Evolutionary conservation across 208 protist genomes (phyloP), one percentile per base, ranked within the genome.

Genomic region (Crithidia fasciculata): DNA sequence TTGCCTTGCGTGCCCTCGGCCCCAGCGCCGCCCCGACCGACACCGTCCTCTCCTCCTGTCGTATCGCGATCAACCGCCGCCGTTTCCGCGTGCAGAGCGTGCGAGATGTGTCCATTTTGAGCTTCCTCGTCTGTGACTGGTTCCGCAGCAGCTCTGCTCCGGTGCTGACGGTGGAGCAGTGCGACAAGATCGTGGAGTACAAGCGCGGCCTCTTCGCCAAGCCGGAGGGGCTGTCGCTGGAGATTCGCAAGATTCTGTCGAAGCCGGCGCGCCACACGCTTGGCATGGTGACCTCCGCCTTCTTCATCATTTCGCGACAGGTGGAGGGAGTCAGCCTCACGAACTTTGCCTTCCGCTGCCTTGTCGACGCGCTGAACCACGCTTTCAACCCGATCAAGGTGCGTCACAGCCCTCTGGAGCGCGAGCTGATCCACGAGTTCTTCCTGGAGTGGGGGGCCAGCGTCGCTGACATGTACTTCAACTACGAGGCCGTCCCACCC

Each of bases 51-150:
- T 83, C 81, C 16, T 74, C 67, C 18, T 91, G 81, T 69, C 86
- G 88, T 59, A 80, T 85, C 52, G 85, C 86, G n/a, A 93, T 96
- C 72, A 96, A 96, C 72, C 80, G 86, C 18, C 83, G 87, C 41
- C 79, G 82, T 19, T 93, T 94, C 56, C 75, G 81, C 39, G 87
- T 90, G 41, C 83, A 84, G 43, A 74, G 80, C 50, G 80, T 93
- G 47, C 58, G 64, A 4, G 83, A 96, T 61, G 87, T 89, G 12
- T 74, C 69, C 28, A 63, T 94, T 36, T 76, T 94, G 45, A 87
- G 87, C 76, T 94, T 92, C 71, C 75, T 96, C 6, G 87, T 94
- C 12, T 86, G 81, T 28, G 88, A 93, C 63, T 96, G 91, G 89
- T 96, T 93, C 69, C 82, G 89, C 55, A 85, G 80, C 60, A 79